Conservation (phyloP, 2,329 filamentous ascomycete genomes). For the Colletotrichum sansevieriae region DNA sequence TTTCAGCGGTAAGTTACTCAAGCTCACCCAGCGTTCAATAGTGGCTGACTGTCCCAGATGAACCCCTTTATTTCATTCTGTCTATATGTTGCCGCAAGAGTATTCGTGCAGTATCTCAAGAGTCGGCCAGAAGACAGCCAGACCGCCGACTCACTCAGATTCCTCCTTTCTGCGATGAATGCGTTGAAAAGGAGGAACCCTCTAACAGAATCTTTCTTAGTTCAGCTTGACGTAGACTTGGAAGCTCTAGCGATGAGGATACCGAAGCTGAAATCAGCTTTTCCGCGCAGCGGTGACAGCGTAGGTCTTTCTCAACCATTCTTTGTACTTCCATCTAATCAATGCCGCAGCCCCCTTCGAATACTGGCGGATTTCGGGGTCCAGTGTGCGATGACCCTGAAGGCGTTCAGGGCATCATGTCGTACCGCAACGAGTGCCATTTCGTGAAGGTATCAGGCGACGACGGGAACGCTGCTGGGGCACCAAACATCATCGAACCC, state of each 20-base stretch:
- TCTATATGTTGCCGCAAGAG: conserved; percentile 93
- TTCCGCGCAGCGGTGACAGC: conserved; percentile 65
- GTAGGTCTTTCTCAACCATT: conserved; percentile 55
- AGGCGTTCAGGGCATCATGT: conserved; percentile 54
- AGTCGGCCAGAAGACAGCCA: conserved; percentile 87
- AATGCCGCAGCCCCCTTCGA: conserved; percentile 47
- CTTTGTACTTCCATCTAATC: conserved; percentile 42
- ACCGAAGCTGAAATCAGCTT: conserved; percentile 67
- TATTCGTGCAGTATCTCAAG: conserved; percentile 97
- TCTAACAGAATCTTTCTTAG: conserved; percentile 92
- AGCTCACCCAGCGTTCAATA: conserved; percentile 1
- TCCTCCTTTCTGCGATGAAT: conserved; percentile 90
- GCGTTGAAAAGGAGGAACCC: conserved; percentile 90
- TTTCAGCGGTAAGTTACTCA: conserved; percentile 75
- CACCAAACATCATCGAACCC: conserved; percentile 56
- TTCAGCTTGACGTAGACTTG: conserved; percentile 92
- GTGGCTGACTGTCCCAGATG: conserved; percentile 71
- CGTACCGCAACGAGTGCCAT: conserved; percentile 60
- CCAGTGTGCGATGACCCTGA: conserved; percentile 51
- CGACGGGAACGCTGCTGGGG: conserved; percentile 55
- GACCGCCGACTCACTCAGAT: conserved; percentile 85
- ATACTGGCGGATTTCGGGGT: conserved; percentile 40
- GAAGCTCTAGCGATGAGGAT: conserved; percentile 77
- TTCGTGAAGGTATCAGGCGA: conserved; percentile 57
- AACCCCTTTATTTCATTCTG: conserved; percentile 97